A percentile compares a stretch with the other conserved stretches of the same genome.
Conservation (phyloP, 495 filamentous ascomycete genomes). For the Schizothecium vesticola region DNA sequence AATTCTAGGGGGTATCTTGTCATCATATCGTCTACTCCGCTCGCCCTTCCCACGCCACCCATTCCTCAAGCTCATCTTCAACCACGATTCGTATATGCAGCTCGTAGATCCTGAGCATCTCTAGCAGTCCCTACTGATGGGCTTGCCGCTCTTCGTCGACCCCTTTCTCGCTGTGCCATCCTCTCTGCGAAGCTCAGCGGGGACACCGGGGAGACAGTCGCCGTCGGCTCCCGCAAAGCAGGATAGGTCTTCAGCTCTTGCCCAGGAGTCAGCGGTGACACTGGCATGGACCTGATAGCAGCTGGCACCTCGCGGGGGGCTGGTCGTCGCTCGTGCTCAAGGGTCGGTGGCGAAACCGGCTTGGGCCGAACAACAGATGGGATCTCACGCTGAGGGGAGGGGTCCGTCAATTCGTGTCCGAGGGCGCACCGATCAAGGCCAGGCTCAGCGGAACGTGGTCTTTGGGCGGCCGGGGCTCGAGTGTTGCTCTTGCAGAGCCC, state of each 20-base stretch:
- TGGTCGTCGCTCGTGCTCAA: background rate
- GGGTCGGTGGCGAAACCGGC: background rate
- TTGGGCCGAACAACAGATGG: background rate
- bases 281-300: background rate
- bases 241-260: background rate
- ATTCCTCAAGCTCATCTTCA: background rate
- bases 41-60: background rate
- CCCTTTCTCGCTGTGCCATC: background rate
- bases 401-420: background rate
- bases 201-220: background rate
- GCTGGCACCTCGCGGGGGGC: background rate
- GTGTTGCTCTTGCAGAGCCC: background rate
- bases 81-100: background rate
- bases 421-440: constrained; percentile 2
- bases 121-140: background rate
- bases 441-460: constrained; percentile 12
- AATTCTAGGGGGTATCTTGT: background rate
- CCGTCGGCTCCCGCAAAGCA: background rate
- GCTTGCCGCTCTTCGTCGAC: background rate
- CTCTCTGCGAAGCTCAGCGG: background rate
- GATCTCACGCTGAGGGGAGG: background rate
- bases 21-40: background rate
- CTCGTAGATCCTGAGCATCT: background rate
- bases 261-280: background rate
- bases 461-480: background rate